Evolutionary conservation across 2,329 filamentous ascomycete genomes (phyloP), one percentile per base, ranked within the genome.

Genomic region (Rhytidhysteron rufulum): DNA sequence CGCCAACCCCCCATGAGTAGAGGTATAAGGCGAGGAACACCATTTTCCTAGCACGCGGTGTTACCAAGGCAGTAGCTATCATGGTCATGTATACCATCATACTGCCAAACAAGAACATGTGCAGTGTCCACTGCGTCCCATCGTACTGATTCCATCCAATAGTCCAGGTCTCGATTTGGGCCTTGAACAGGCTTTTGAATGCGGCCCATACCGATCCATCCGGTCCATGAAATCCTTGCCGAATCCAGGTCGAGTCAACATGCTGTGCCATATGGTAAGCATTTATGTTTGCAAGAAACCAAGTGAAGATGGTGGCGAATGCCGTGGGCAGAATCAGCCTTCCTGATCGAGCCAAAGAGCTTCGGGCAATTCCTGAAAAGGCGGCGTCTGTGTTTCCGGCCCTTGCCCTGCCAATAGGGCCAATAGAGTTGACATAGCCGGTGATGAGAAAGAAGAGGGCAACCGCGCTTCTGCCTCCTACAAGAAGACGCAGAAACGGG

Each of bases 341-440:
- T 15, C 78, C 77, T 3, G 79, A 71, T 27, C 80, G 73, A 25
- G 78, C 72, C 45, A 83, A 74, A 0, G 78, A 75, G 11, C 77
- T 79, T 47, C 72, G 74, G 41, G 76, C 72, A 46, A 83, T 71
- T 29, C 74, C 71, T 16, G 56, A 65, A 47, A 79, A 74, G 10
- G 78, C 77, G 1, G 68, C 69, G 31, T 77, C 71, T 41, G 72
- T 70, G 49, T 77, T 71, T 37, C 77, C 78, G 22, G 74, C 65
- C 39, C 75, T 72, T 52, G 69, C 74, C 37, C 77, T 72, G 39
- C 72, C 70, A 43, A 83, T 72, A 13, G 79, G 77, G 52, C 82
- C 81, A 38, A 82, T 69, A 3, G 77, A 74, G 62, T 80, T 82
- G 37, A 82, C 79, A 51, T 81, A 83, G 41, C 79, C 79, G 1